Evolutionary conservation across 805 yeast species (phyloP).

Genomic region (Komagataella pseudopastoris): DNA sequence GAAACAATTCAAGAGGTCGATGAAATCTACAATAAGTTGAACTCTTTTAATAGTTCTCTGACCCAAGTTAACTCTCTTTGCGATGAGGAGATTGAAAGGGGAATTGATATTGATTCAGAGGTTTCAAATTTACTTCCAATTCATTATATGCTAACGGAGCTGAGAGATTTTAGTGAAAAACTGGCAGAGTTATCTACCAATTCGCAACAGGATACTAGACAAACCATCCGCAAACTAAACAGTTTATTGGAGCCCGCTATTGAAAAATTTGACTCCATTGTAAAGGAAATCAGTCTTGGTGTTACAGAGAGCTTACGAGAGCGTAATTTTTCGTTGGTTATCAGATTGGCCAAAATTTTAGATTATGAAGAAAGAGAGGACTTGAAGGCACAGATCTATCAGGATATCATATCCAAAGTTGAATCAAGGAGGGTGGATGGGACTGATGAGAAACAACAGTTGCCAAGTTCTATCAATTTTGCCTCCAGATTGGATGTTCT

Average conservation of each 20-base stretch:
- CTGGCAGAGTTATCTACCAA: slow-evolving; percentile 36
- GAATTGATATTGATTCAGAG: slow-evolving; percentile 27
- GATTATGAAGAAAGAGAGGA: slow-evolving; percentile 78
- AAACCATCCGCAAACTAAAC: slow-evolving; percentile 48
- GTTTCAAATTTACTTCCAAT: slow-evolving; percentile 47
- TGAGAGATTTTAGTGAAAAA: slow-evolving; percentile 72
- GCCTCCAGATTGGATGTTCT: background rate
- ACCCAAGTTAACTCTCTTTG: slow-evolving; percentile 38
- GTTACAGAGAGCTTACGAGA: slow-evolving; percentile 62
- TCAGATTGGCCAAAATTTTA: slow-evolving; percentile 61
- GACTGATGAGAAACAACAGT: slow-evolving; percentile 4
- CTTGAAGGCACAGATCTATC: slow-evolving; percentile 20
- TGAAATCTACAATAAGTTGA: slow-evolving; percentile 47
- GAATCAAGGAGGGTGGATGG: slow-evolving; percentile 4
- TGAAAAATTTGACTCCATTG: slow-evolving; percentile 46
- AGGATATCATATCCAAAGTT: slow-evolving; percentile 4
- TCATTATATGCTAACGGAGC: slow-evolving; percentile 57
- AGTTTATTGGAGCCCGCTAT: slow-evolving; percentile 33
- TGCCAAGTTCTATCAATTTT: slow-evolving; percentile 17
- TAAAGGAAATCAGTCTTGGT: slow-evolving; percentile 52
- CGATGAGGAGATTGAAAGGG: slow-evolving; percentile 28
- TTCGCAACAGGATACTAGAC: slow-evolving; percentile 46
- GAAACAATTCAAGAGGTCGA: slow-evolving; percentile 63
- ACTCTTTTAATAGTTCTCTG: slow-evolving; percentile 37
- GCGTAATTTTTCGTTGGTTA: slow-evolving; percentile 53